Conservation (phyloP, 2,329 filamentous ascomycete species). For the Zelopaecilomyces penicillatus region DNA sequence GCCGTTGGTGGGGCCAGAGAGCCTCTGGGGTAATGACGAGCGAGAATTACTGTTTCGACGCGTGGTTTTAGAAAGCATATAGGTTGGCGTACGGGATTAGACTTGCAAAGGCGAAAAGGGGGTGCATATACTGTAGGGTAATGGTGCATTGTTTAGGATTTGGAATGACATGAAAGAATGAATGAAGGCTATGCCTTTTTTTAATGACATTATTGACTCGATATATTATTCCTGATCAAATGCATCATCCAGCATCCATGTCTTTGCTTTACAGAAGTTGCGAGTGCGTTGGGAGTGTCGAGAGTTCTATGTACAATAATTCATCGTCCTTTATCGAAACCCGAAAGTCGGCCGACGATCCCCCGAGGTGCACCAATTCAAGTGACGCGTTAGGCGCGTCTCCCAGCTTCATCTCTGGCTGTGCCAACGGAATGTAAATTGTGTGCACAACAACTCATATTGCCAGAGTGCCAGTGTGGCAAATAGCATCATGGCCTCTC, state of each 20-base stretch:
- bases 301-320: too few relatives aligned
- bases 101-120: too few relatives aligned
- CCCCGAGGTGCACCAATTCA: neutral
- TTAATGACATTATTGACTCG: neutral
- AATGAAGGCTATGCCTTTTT: neutral
- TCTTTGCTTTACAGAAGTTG: too few relatives aligned
- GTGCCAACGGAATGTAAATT: too few relatives aligned
- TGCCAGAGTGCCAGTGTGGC: too few relatives aligned
- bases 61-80: neutral
- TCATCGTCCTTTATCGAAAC: too few relatives aligned
- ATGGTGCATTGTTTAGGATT: neutral
- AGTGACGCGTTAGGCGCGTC: conserved; percentile 22
- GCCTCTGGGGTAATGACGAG: conserved; percentile 4
- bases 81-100: neutral
- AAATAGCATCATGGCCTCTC: too few relatives aligned
- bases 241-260: too few relatives aligned
- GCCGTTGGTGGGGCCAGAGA: conserved; percentile 25
- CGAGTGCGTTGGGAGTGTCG: too few relatives aligned
- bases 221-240: too few relatives aligned
- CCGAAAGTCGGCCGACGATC: neutral
- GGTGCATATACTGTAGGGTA: neutral
- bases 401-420: conserved; percentile 7
- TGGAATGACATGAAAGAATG: neutral
- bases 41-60: too few relatives aligned
- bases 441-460: too few relatives aligned